Base-by-base conservation (phyloP, 2,329 filamentous ascomycete genomes). In the Rhexocercosporidium sp. region DNA sequence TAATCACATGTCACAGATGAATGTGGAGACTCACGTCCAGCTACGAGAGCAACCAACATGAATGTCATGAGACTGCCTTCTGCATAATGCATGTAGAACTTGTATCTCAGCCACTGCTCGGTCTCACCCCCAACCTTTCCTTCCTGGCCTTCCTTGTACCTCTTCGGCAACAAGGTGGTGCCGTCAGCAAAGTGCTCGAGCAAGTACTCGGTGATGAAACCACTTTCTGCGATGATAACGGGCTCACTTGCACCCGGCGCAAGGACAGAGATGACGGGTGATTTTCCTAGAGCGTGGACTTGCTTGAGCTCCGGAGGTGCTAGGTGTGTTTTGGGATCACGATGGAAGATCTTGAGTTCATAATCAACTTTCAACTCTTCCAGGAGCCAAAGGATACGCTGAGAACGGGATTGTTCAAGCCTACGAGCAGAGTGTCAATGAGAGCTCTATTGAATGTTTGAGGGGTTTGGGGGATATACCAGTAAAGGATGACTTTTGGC, bases 251-350 rank as follows among this genome's bases (percentile, higher is more conserved):
- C 67, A 3, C 74, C 75, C 25, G 77, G 80, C 0, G 82, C 77
- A n/a, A 79, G 81, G 73, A 97, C 82, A 9, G 86, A 87, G 71
- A 98, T 81, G 49, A 95, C 81, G 0, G 95, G 95, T 1, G 93
- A 94, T 78, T 97, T 97, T 69, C 95, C 95, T 3, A 97, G 84
- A 0, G 93, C 91, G 75, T 97, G 93, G 44, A 97, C 81, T 70
- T 92, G 84, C 75, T 91, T 90, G 54, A 97, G 85, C 74, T 92
- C 90, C 0, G 88, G 82, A 3, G 93, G 92, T 0, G 94, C 94
- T n/a, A 92, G 82, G 73, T 82, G 85, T 64, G 90, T 86, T 66
- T 82, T 75, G 64, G 79, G 81, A 70, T 83, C 77, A 62, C 94
- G 90, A 78, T 92, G 93, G 84, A 91, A 96, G 63, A 91, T 85